Base-by-base conservation (phyloP, 768 basidiomycete genomes). In the Solioccasus polychromus region DNA sequence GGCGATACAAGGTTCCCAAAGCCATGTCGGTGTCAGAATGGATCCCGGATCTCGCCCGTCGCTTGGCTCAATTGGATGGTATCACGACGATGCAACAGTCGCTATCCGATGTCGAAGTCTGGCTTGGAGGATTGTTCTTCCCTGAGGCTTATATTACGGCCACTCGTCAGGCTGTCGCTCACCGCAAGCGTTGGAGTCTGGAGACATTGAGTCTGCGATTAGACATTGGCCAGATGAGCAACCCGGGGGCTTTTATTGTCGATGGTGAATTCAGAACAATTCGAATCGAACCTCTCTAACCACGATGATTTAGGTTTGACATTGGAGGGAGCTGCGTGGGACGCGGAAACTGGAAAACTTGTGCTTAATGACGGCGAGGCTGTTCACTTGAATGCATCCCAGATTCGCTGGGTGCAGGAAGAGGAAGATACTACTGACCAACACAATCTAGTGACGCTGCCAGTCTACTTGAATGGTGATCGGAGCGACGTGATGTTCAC, bases 71-170 rank as follows among this genome's bases (percentile, higher is more conserved):
- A 61, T 78, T 98, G 30, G 80, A 92, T 42, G 67, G 70, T 25
- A 82, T 97, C 45, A 67, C 65, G 15, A 32, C 52, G n/a, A 62
- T 68, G 67, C 62, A 68, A 12, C 82, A 85, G 51, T 82, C 75
- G 58, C 67, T 85, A 51, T 76, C 71, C 52, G 74, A 88, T 54
- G 71, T 88, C 37, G 82, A 90, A 66, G 88, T 96, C 35, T 92
- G 91, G 88, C 79, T 98, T 12, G 93, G 95, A 19, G 89, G 91
- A 0, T 67, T 99, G 45, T 97, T 98, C 77, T 93, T 89, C 78
- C 96, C 95, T 1, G 91, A 94, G 60, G 94, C 93, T 3, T 98
- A 92, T 63, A 78, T 98, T 57, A 97, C 95, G 1, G 95, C 95
- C 2, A 94, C 92, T 2, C 78, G 95, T 40, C 95, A 99, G 66